phyloP scores from a whole-genome alignment of 768 basidiomycete genomes.

The Russula foetens region DNA sequence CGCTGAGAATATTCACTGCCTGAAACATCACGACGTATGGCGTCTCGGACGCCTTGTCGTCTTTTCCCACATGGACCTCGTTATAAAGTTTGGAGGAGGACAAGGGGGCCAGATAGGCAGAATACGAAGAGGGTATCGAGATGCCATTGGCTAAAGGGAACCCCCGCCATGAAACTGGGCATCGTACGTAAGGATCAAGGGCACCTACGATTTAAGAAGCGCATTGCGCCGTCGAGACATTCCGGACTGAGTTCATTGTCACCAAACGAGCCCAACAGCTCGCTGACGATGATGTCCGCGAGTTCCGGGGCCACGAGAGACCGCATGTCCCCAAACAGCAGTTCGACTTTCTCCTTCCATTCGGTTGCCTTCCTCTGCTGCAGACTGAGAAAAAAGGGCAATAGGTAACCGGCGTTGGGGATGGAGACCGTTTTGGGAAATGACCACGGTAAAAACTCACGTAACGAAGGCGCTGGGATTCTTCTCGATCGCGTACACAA shows the following conservation, averaged over 20 bases:
- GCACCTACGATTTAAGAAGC: constrained; percentile 71
- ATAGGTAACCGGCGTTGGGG: not conserved
- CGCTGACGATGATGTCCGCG: constrained; percentile 91
- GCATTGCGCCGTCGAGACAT: constrained; percentile 91
- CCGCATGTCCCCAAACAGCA: constrained; percentile 96
- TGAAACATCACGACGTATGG: constrained; percentile 99
- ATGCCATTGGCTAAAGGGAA: constrained; percentile 76
- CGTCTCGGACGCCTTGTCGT: constrained; percentile 74
- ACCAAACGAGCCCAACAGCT: constrained; percentile 93
- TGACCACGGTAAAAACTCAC: constrained; percentile 41
- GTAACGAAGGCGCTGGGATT: constrained; percentile 94
- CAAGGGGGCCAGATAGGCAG: constrained; percentile 88
- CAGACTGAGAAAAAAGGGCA: constrained; percentile 41
- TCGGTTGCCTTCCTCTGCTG: constrained; percentile 75
- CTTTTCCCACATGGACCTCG: constrained; percentile 62
- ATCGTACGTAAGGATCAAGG: not conserved
- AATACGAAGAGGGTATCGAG: constrained; percentile 94
- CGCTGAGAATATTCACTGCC: constrained; percentile 84
- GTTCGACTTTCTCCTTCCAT: constrained; percentile 73
- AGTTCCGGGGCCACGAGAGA: constrained; percentile 71
- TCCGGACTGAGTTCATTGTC: constrained; percentile 99
- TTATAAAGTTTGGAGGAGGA: constrained; percentile 90
- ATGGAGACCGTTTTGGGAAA: constrained; percentile 13
- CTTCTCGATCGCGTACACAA: constrained; percentile 89
- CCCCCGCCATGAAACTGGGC: constrained; percentile 6